A percentile compares a stretch with the other conserved stretches of the same genome.
These are phyloP conservation scores for Periconia sp. DNA, from an alignment of 2,329 filamentous ascomycete species.

Conservation along the genomic window DNA sequence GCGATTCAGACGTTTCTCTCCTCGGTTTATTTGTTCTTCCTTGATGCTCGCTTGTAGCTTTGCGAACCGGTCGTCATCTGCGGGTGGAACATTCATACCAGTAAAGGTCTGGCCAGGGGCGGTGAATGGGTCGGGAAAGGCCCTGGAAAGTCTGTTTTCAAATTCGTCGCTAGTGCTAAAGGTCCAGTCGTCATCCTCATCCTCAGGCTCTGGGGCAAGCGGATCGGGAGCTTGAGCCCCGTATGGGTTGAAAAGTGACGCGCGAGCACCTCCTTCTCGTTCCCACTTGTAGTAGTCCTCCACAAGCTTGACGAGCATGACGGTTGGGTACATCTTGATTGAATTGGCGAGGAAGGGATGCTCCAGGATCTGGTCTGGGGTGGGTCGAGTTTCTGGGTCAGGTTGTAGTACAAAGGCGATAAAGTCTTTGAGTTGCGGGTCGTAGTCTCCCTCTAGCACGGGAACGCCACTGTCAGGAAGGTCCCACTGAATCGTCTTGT, in stretches of 20 bases:
- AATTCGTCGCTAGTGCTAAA: slow-evolving; percentile 70
- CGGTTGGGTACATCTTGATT: slow-evolving; percentile 66
- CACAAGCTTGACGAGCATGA: slow-evolving; percentile 68
- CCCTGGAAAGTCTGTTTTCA: slow-evolving; percentile 49
- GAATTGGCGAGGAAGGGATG: slow-evolving; percentile 74
- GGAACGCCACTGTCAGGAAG: slow-evolving; percentile 61
- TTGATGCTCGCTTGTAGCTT: slow-evolving; percentile 58
- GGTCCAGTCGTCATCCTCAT: slow-evolving; percentile 65
- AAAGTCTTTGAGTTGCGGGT: slow-evolving; percentile 70
- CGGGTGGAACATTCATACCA: slow-evolving; percentile 47
- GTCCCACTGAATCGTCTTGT: slow-evolving; percentile 41
- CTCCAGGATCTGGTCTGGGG: slow-evolving; percentile 71
- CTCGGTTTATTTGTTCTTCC: slow-evolving; percentile 63
- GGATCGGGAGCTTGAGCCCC: slow-evolving; percentile 64
- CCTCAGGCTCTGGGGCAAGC: slow-evolving; percentile 50
- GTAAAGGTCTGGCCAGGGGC: slow-evolving; percentile 24
- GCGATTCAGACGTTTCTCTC: slow-evolving; percentile 62
- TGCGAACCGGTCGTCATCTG: slow-evolving; percentile 40
- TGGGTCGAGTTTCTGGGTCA: slow-evolving; percentile 70
- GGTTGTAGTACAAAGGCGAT: slow-evolving; percentile 76
- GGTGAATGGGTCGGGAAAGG: slow-evolving; percentile 53
- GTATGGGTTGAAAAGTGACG: slow-evolving; percentile 66
- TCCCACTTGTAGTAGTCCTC: slow-evolving; percentile 79
- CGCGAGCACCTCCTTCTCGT: slow-evolving; percentile 72
- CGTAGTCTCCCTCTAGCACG: slow-evolving; percentile 75